These are phyloP conservation scores for Fremontodendron californicum DNA, from an alignment of 345 rosid genomes.

Conservation along the genomic window DNA sequence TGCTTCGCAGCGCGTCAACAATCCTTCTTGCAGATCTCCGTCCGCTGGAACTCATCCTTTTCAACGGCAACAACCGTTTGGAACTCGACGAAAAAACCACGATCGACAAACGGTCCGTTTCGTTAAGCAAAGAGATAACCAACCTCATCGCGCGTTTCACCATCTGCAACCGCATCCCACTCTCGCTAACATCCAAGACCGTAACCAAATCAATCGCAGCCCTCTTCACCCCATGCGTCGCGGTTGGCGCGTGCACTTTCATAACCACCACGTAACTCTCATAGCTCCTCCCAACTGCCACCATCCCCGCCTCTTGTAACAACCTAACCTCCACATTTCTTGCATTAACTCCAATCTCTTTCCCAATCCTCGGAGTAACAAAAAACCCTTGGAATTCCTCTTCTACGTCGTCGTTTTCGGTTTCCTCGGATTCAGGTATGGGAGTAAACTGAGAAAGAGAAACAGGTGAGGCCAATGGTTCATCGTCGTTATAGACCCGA, in stretches of 20 bases:
- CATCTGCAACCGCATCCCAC: slow-evolving; percentile 40
- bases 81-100: slow-evolving; percentile 71
- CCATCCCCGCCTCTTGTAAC: slow-evolving; percentile 59
- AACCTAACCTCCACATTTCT: slow-evolving; percentile 45
- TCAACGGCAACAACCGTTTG: slow-evolving; percentile 61
- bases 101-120: slow-evolving; percentile 71
- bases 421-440: slow-evolving; percentile 77
- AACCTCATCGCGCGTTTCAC: slow-evolving; percentile 62
- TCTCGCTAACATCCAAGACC: slow-evolving; percentile 60
- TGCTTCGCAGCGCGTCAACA: slow-evolving; percentile 55
- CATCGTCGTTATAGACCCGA: slow-evolving; percentile 78
- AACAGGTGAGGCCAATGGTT: slow-evolving; percentile 51
- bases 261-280: slow-evolving; percentile 55
- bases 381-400: slow-evolving; percentile 56
- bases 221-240: slow-evolving; percentile 31
- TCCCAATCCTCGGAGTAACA: slow-evolving; percentile 18
- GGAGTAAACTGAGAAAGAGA: slow-evolving; percentile 54
- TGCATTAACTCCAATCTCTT: neutral
- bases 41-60: slow-evolving; percentile 68
- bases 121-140: slow-evolving; percentile 51
- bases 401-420: slow-evolving; percentile 43
- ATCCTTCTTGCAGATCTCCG: slow-evolving; percentile 61
- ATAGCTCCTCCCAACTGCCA: slow-evolving; percentile 49
- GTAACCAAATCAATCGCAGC: slow-evolving; percentile 66
- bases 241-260: slow-evolving; percentile 59